These are phyloP conservation scores for Pisolithus tinctorius DNA, from an alignment of 768 basidiomycete genomes.

Conservation along the genomic window DNA sequence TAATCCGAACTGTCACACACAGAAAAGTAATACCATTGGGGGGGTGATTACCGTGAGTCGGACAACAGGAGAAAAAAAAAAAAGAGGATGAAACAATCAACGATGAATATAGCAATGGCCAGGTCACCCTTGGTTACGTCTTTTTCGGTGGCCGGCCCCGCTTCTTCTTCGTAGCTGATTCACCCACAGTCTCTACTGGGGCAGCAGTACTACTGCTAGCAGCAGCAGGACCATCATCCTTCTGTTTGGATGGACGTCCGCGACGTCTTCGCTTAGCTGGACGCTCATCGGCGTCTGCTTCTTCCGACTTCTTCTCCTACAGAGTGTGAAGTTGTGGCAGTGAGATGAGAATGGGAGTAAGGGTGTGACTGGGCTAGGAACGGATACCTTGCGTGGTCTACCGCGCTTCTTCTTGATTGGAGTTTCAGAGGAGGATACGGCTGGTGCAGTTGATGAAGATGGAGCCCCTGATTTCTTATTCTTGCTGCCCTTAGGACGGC, in stretches of 20 bases:
- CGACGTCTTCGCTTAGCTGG: conserved; percentile 55
- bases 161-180: conserved; percentile 57
- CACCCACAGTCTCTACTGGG: conserved; percentile 36
- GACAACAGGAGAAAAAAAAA: conserved; percentile 12
- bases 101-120: conserved; percentile 14
- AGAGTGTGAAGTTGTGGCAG: conserved; percentile 11
- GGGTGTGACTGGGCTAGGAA: background rate
- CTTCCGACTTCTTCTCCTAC: conserved; percentile 31
- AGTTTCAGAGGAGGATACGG: conserved; percentile 21
- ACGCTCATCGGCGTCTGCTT: conserved; percentile 47
- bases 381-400: conserved; percentile 45
- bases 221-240: conserved; percentile 34
- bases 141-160: conserved; percentile 63
- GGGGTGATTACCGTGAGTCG: conserved; percentile 4
- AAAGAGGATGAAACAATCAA: conserved; percentile 21
- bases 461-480: conserved; percentile 46
- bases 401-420: conserved; percentile 41
- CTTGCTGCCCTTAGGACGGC: conserved; percentile 87
- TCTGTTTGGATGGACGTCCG: conserved; percentile 71
- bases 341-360: conserved; percentile 12
- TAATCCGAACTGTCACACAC: conserved; percentile 19
- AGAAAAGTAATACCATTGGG: conserved; percentile 16
- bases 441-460: conserved; percentile 17
- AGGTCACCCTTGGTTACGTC: conserved; percentile 11
- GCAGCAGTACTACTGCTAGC: conserved; percentile 12